phyloP scores from a whole-genome alignment of 177 flowering plant genomes.

The Vitis hybrid region DNA sequence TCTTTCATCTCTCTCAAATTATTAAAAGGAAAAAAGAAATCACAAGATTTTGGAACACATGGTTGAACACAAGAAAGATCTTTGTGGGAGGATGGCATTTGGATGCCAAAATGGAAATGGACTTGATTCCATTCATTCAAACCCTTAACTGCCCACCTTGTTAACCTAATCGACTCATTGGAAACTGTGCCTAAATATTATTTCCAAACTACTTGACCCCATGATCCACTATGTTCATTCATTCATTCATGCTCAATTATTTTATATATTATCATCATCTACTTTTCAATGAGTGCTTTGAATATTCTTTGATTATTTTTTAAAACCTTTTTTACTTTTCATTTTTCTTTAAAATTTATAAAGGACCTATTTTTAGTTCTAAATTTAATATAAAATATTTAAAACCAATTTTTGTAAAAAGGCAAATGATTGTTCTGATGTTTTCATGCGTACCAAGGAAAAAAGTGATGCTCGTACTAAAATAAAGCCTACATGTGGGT shows the following conservation, averaged over 20 bases:
- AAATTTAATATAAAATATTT: neutral
- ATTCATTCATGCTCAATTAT: neutral
- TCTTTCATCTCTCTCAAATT: too few species aligned
- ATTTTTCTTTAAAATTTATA: neutral
- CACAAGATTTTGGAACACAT: too few species aligned
- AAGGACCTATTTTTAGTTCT: neutral
- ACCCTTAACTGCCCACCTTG: constrained; percentile 8
- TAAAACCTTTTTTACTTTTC: neutral
- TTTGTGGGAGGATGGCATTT: constrained; percentile 1
- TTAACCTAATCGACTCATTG: constrained; percentile 15
- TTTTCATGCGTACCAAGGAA: neutral
- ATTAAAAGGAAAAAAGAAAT: too few species aligned
- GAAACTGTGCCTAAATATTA: constrained; percentile 2
- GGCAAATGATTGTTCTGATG: constrained; percentile 12
- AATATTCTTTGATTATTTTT: neutral
- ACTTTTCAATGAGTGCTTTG: neutral
- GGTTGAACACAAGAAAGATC: constrained; percentile 1
- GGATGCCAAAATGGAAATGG: too few species aligned
- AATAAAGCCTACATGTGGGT: neutral
- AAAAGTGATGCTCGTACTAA: neutral
- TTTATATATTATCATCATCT: neutral
- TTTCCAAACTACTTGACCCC: neutral
- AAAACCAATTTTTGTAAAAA: neutral
- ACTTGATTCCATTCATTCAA: constrained; percentile 9
- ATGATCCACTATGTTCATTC: neutral